These are phyloP conservation scores for Parathielavia appendiculata DNA, from an alignment of 495 filamentous ascomycete species.

Conservation along the genomic window DNA sequence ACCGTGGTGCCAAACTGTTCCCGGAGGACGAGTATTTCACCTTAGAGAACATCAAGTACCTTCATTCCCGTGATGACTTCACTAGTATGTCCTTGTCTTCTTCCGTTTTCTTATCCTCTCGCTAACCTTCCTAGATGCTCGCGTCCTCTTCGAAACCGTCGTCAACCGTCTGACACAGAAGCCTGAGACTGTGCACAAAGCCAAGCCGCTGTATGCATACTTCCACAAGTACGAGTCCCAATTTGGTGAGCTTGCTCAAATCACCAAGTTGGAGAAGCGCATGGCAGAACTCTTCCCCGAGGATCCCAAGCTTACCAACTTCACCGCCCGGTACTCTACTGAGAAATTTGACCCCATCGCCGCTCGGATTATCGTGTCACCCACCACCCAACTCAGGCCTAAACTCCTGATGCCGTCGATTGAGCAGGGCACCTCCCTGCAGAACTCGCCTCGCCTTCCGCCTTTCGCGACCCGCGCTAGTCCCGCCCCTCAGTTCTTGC, in stretches of 20 bases:
- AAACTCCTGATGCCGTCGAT: slow-evolving; percentile 50
- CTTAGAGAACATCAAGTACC: slow-evolving; percentile 89
- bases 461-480: slow-evolving; percentile 34
- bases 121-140: slow-evolving; percentile 61
- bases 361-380: slow-evolving; percentile 76
- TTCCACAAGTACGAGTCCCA: slow-evolving; percentile 94
- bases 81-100: slow-evolving; percentile 64
- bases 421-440: slow-evolving; percentile 46
- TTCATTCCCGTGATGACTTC: slow-evolving; percentile 83
- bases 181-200: slow-evolving; percentile 62
- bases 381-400: slow-evolving; percentile 65
- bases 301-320: slow-evolving; percentile 69
- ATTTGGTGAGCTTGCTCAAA: slow-evolving; percentile 84
- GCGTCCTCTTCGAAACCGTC: slow-evolving; percentile 89
- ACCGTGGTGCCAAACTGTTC: slow-evolving; percentile 86
- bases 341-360: slow-evolving; percentile 58
- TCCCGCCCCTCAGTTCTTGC: slow-evolving; percentile 48
- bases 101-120: background rate
- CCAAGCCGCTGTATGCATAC: slow-evolving; percentile 78
- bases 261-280: slow-evolving; percentile 82
- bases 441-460: slow-evolving; percentile 46
- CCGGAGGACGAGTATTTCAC: slow-evolving; percentile 88
- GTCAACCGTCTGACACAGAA: slow-evolving; percentile 72
- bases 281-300: slow-evolving; percentile 90
- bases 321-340: slow-evolving; percentile 67